phyloP scores from a whole-genome alignment of 2,329 filamentous ascomycete species.

The Fonsecaea nubica region DNA sequence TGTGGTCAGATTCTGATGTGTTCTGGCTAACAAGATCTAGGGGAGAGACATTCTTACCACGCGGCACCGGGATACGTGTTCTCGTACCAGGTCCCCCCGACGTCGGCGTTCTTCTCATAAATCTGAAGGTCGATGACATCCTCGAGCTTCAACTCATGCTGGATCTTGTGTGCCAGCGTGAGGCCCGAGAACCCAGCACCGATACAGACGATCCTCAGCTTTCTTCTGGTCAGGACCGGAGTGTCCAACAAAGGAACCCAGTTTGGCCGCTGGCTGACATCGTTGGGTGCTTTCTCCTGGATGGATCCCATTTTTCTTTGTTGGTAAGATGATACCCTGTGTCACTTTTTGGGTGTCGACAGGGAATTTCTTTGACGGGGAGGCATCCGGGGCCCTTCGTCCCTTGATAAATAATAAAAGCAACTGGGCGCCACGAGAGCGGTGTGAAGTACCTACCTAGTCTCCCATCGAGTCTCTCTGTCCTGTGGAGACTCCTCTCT shows the following conservation, averaged over 20 bases:
- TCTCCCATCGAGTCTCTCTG: slow-evolving; percentile 11
- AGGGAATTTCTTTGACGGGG: slow-evolving; percentile 10
- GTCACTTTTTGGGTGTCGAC: slow-evolving; percentile 16
- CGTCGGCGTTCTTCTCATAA: slow-evolving; percentile 47
- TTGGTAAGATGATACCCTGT: slow-evolving; percentile 19
- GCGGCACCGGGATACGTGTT: slow-evolving; percentile 53
- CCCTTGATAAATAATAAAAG: slow-evolving; percentile 21
- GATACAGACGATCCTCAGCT: slow-evolving; percentile 36
- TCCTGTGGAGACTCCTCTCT: slow-evolving; percentile 17
- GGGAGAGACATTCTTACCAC: slow-evolving; percentile 32
- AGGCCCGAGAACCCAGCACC: slow-evolving; percentile 37
- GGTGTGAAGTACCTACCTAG: slow-evolving; percentile 20
- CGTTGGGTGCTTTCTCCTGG: slow-evolving; percentile 12
- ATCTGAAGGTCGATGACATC: slow-evolving; percentile 43
- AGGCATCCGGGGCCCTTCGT: slow-evolving; percentile 14
- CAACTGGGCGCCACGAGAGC: slow-evolving; percentile 16
- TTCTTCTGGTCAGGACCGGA: slow-evolving; percentile 27
- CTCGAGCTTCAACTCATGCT: slow-evolving; percentile 33
- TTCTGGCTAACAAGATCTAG: slow-evolving; percentile 15
- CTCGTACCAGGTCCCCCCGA: slow-evolving; percentile 50
- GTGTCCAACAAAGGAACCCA: slow-evolving; percentile 12
- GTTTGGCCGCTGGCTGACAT: slow-evolving; percentile 14
- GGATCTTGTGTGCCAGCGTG: slow-evolving; percentile 28
- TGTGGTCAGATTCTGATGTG: slow-evolving; percentile 17
- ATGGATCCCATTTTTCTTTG: slow-evolving; percentile 16